Evolutionary conservation across 257 asterid species (phyloP), one percentile per base, ranked within the genome.

Genomic region (Thymus mandschuricus): DNA sequence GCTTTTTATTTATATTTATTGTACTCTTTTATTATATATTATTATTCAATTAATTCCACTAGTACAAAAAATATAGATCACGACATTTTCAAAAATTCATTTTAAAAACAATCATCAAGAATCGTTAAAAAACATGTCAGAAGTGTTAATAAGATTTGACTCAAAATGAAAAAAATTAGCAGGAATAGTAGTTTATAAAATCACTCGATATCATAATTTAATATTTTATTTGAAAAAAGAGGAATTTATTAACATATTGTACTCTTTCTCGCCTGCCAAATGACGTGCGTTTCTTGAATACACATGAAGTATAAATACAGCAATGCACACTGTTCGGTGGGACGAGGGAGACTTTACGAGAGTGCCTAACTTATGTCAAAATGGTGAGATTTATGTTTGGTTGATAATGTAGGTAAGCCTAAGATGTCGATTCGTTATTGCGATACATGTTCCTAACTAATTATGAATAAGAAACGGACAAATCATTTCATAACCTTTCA

Each of bases 321-420:
- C 21, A 21, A 21, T 21, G 21, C 21, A 21, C 21, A 21, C 21
- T 21, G 21, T 21, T 21, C 21, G 21, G 21, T 21, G 21, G 21
- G 21, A 21, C 21, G 21, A 21, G 21, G 21, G 21, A 21, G 21
- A 21, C 21, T 21, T 21, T 21, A 21, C 21, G 7, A 38, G 6
- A 38, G 7, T 38, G 41, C 41, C 41, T 38, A 38, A 38, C 41
- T 38, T 38, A 0, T 35, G 5, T 4, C 41, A 4, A 38, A 38
- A 38, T 75, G 44, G 58, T 10, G 71, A 60, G 50, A 21, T 65
- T 21, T 57, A 38, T 65, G 41, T 64, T 54, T 43, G 76, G 75
- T 73, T 64, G 65, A 54, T 55, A 10, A 10, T 74, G 78, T 80
- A 70, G 80, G 74, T 79, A 35, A 81, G 21, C 73, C 87, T 54